Evolutionary conservation across 208 protist species (phyloP), one percentile per base, ranked within the genome.

Genomic region (Acanthamoeba lugdunensis): DNA sequence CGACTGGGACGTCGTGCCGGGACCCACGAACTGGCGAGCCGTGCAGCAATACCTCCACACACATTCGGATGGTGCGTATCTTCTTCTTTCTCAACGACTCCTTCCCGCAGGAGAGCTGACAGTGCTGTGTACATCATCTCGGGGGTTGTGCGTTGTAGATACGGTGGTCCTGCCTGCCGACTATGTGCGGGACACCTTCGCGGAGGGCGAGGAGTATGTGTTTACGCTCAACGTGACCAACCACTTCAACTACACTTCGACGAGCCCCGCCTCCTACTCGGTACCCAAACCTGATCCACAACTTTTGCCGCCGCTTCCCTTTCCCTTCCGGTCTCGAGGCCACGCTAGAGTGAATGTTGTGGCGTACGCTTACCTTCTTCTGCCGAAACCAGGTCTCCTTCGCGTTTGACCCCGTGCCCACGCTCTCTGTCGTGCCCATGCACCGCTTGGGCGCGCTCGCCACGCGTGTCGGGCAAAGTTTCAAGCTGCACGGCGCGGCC

Each of bases 401-500:
- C 87, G n/a, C 67, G 25, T 92, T 92, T 54, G 87, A 92, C 14
- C 87, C 87, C 13, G 45, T 92, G 23, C 87, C 87, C 21, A 92
- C 87, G 18, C 13, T 92, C 25, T 23, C 54, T 33, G 87, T 92
- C 23, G 48, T 48, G 4, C 87, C 87, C 67, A 54, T 48, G n/a
- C 14, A 77, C 87, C 65, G 50, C 28, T 28, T n/a, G 33, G 28
- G 33, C 18, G 58, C 77, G 58, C 4, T 79, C 30, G 4, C 87
- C 30, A 92, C 87, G 4, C 41, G 65, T 4, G 58, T 77, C 8
- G 18, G 37, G 5, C 81, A n/a, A 5, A 65, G 54, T n/a, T 8
- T 88, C 52, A 88, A 88, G 81, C 50, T 88, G n/a, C 81, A 88
- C 81, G 54, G 50, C 9, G 13, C 81, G 4, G 81, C 54, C 52